Base-by-base conservation (phyloP, 2,329 filamentous ascomycete genomes). In the Aspergillus sp. region DNA sequence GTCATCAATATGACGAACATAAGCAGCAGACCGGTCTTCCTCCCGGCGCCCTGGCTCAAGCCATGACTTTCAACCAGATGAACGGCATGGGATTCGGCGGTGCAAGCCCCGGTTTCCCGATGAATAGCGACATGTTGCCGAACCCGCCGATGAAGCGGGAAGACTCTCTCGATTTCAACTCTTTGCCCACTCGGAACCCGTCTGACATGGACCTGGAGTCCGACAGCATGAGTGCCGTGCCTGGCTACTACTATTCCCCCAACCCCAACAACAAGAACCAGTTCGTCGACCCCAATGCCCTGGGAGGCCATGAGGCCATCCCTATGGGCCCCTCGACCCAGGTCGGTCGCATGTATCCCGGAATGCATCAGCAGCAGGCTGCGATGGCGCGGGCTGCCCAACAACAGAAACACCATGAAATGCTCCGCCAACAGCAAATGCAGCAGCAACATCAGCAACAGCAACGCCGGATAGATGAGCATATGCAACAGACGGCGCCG, bases 21-120 rank as follows among this genome's bases (percentile, higher is more conserved):
- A 89, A 90, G 76, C 94, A 99, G 71, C 92, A 96, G 77, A 96
- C 94, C 3, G 91, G 92, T 58, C 85, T 96, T 26, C 90, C 94
- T 0, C 87, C 90, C 1, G 91, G 91, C 56, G 92, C 90, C 48
- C 78, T 94, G 57, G 85, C 87, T 40, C 89, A 84, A 72, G 88
- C 92, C 11, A 82, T 94, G 67, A 88, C 89, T 33, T 82, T 94
- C 63, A 91, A 89, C 70, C 81, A 88, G 66, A 75, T 73, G 58
- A 80, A 60, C 44, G 65, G 67, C 4, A 70, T 76, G 60, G 63
- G 67, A 32, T 73, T 71, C 56, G 65, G 64, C 47, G 65, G 65
- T 30, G 63, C 64, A 26, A 69, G 65, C 50, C 66, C 67, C 35
- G 70, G 67, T 8, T 73, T 70, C 41, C 78, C 81, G 43, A 80